Percentiles rank a stretch among this genome's conserved stretches.
phyloP scores from a whole-genome alignment of 768 basidiomycete species.

The Collybia sordida region DNA sequence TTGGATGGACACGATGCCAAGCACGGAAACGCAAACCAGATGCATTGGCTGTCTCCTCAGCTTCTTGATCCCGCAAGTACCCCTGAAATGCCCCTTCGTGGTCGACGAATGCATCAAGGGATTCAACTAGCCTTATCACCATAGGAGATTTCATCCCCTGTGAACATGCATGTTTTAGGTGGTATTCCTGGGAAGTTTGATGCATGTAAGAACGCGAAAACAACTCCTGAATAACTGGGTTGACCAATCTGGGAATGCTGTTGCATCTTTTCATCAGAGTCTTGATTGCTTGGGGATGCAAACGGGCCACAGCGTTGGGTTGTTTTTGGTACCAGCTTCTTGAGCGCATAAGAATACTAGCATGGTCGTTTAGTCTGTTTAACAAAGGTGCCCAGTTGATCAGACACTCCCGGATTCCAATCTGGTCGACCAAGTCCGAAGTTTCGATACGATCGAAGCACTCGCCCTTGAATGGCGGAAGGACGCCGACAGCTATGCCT shows the following conservation, averaged over 20 bases:
- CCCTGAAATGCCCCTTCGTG: constrained; percentile 34
- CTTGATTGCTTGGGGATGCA: constrained; percentile 31
- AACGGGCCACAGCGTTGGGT: constrained; percentile 29
- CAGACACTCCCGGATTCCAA: constrained; percentile 30
- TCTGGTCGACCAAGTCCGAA: constrained; percentile 31
- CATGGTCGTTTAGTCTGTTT: constrained; percentile 29
- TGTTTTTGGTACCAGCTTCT: constrained; percentile 32
- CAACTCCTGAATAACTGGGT: too few species aligned
- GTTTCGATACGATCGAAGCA: constrained; percentile 41
- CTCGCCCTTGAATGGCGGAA: constrained; percentile 34
- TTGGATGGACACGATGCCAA: constrained; percentile 30
- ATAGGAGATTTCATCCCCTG: constrained; percentile 31
- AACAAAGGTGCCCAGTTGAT: constrained; percentile 36
- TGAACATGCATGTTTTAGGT: constrained; percentile 24
- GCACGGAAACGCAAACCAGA: constrained; percentile 27
- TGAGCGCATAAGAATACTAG: constrained; percentile 38
- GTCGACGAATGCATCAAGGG: constrained; percentile 40
- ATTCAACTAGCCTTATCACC: constrained; percentile 32
- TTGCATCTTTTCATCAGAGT: constrained; percentile 34
- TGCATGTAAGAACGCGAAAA: too few species aligned
- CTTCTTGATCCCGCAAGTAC: constrained; percentile 26
- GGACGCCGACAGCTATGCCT: constrained; percentile 34
- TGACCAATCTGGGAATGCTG: constrained; percentile 24
- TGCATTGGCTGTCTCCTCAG: constrained; percentile 16
- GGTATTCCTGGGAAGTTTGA: constrained; percentile 17